Base-by-base conservation (phyloP, 371 early-diverging fungal species). In the Lichtheimia corymbifera region DNA sequence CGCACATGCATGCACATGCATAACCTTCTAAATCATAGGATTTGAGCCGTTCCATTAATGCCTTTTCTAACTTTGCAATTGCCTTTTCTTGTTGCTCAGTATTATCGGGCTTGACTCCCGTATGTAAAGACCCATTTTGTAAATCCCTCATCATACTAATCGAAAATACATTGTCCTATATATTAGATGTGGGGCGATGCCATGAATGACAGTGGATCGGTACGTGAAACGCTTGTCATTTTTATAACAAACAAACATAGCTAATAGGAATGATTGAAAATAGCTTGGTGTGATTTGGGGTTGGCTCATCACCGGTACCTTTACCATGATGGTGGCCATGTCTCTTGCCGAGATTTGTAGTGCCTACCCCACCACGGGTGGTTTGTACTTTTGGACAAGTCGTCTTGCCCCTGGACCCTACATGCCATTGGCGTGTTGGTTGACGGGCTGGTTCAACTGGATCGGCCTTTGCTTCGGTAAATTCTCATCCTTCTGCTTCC, bases 281-380 rank as follows among this genome's bases (percentile, higher is more conserved):
- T 2, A 86, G 90, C 20, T 67, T 85, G 84, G 79, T 22, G 79
- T 84, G 15, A 84, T 87, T 41, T 91, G 87, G 88, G 89, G 88
- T 11, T 89, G 91, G 91, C 58, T 88, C 44, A 59, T 91, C 25
- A 81, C 80, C 2, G 68, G 73, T 18, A 59, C 72, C 50, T 83
- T 88, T 58, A 84, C 86, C 4, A 79, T 85, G 71, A 65, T 82
- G 15, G 82, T 89, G 27, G 90, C 86, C 25, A 67, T 86, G 51
- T 80, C 85, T 2, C 72, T 91, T 75, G 91, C 90, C 17, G 91
- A 91, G 70, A 91, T 91, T 61, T 89, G 89, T 68, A 80, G 81
- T 54, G 83, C 90, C 14, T 89, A 78, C 69, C 89, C 89, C n/a
- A 88, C 88, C 25, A 83, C 87, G 6, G 89, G 91, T 51, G 87